Evolutionary conservation across 2,329 filamentous ascomycete species (phyloP).

Genomic region (Hypoxylon sp.): DNA sequence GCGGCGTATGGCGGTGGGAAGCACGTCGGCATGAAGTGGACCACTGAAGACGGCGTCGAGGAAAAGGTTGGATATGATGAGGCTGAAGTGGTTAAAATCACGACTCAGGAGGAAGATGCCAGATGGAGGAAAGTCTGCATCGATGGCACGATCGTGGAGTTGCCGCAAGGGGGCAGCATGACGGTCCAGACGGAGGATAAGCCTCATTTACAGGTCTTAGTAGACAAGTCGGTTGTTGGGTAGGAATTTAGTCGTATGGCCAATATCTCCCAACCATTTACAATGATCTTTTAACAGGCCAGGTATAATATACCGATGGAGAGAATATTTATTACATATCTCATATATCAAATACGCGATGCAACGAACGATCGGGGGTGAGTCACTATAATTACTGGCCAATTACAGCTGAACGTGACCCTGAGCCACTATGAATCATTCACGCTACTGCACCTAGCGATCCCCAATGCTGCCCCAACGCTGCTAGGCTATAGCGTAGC

Average conservation of each 20-base stretch:
- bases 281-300: neutral
- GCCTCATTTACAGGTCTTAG: constrained; percentile 59
- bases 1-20: constrained; percentile 68
- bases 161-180: constrained; percentile 78
- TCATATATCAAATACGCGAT: no score
- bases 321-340: neutral
- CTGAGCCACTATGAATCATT: constrained; percentile 48
- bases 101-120: constrained; percentile 73
- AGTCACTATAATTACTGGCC: constrained; percentile 30
- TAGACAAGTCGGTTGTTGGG: constrained; percentile 49
- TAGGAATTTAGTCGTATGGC: constrained; percentile 4
- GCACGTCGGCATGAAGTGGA: constrained; percentile 65
- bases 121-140: constrained; percentile 89
- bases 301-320: neutral
- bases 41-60: constrained; percentile 50
- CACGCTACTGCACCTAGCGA: constrained; percentile 37
- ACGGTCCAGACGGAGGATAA: constrained; percentile 66
- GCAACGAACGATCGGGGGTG: neutral
- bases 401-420: constrained; percentile 31
- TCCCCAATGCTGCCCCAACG: constrained; percentile 15
- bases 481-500: no score
- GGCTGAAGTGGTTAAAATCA: constrained; percentile 74
- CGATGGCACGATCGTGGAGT: constrained; percentile 87
- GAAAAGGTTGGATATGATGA: constrained; percentile 75
- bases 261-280: neutral